Evolutionary conservation across 768 basidiomycete genomes (phyloP), one percentile per base, ranked within the genome.

Genomic region (Lentinula boryana): DNA sequence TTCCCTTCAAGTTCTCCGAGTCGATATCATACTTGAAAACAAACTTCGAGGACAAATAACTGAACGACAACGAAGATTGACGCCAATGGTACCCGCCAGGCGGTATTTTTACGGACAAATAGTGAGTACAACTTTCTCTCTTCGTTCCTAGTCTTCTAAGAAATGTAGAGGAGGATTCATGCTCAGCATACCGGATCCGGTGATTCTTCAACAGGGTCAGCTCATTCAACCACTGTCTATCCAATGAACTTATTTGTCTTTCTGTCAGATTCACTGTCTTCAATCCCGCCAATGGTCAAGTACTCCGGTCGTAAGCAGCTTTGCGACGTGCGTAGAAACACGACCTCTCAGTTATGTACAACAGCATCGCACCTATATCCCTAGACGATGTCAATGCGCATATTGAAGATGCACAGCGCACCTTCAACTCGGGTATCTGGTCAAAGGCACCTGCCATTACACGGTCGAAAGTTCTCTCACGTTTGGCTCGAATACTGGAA

Each of bases 351-450:
- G 9, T 18, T 49, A 3, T 58, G 16, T 15, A 35, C 16, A 4
- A 33, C 58, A 90, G 89, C 21, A 80, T 93, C 36, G 71, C 74
- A 1, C 78, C 81, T 44, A 76, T 88, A 1, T 82, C 83, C 0
- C 65, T 75, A 2, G 70, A 78, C 6, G 80, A 84, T 58, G 85
- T 90, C 6, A 69, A 76, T 18, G 63, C 70, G 5, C 76, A 85
- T 0, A 82, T 93, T 0, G 60, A 68, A 55, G 72, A 74, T 33
- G 88, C 89, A 0, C 82, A 92, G 53, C 68, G 72, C 4, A 77
- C 72, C 4, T 93, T 87, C 68, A 72, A 82, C 44, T 83, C 85
- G 1, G 91, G 91, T 2, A 69, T 80, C 40, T 93, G 92, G 92
- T 90, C 91, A 10, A 81, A 74, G 66, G 74, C 85, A 3, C 71